Conservation (phyloP, 2,329 filamentous ascomycete genomes). For the Calycina herbarum region DNA sequence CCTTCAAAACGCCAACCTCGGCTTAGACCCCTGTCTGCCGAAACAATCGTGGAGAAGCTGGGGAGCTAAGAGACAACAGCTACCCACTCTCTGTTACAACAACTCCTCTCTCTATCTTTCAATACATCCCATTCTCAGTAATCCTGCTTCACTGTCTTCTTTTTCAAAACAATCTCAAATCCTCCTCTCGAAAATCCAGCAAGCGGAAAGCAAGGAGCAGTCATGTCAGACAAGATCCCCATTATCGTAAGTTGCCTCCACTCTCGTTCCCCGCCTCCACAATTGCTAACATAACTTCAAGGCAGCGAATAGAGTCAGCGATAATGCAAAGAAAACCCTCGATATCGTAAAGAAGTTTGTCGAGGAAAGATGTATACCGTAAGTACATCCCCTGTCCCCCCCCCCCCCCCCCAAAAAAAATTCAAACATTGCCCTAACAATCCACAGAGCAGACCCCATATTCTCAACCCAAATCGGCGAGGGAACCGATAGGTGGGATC, state of each 20-base stretch:
- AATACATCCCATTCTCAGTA: not conserved
- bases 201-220: conserved; percentile 13
- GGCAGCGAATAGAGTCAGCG: conserved; percentile 62
- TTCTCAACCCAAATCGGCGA: conserved; percentile 75
- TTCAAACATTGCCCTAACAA: conserved; percentile 21
- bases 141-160: not conserved
- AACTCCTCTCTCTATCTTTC: not conserved
- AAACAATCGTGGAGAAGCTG: conserved; percentile 6
- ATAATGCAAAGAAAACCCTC: conserved; percentile 78
- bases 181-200: not conserved
- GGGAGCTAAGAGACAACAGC: not conserved
- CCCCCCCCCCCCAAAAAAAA: too few species aligned
- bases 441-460: conserved; percentile 69
- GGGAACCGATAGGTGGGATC: conserved; percentile 75
- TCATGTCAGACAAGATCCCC: conserved; percentile 49
- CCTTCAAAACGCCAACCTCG: conserved; percentile 3
- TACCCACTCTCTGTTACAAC: not conserved
- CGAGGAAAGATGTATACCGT: conserved; percentile 90
- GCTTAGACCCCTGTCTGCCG: conserved; percentile 2
- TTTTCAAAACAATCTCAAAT: not conserved
- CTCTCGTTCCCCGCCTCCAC: conserved; percentile 18
- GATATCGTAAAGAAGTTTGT: conserved; percentile 94
- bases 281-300: conserved; percentile 17
- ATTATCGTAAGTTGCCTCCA: conserved; percentile 42
- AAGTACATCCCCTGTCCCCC: conserved; percentile 40